Base-by-base conservation (phyloP, 306 rosid genomes). In the Gillenia trifoliata region DNA sequence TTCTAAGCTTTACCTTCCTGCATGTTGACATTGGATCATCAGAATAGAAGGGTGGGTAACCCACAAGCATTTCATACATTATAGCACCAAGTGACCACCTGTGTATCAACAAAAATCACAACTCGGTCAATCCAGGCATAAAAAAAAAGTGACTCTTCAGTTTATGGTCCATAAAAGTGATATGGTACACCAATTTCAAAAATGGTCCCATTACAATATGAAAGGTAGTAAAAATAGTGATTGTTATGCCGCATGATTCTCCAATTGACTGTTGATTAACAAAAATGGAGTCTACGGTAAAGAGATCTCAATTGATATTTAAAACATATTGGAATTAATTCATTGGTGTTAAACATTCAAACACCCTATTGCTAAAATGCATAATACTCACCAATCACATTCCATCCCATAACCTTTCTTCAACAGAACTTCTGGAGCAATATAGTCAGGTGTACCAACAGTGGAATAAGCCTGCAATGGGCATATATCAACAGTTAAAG, bases 61-160 rank as follows among this genome's bases (percentile, higher is more conserved):
- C 99, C 59, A 95, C 97, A 33, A 95, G 81, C 99, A 95, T 95
- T 89, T 95, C 99, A 80, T 83, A 95, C 99, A 92, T 95, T 69
- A 95, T 95, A 77, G 99, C 99, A 76, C 99, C 99, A 75, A 95
- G 98, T 56, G 99, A 95, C 99, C 99, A 95, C 99, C 99, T 92
- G 86, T 54, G 72, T 57, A 81, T 75, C 57, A 15, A 67, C 36
- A 76, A 79, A 63, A 74, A 45, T 74, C 74, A 79, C 54, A 23
- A 60, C 63, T 57, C 38, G 34, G 29, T 77, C 76, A 69, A 28
- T 5, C 36, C 34, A 43, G 30, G 36, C n/a, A 41, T 22, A 3
- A 22, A 43, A 25, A 26, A 17, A 22, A 47, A 17, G 10, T 11
- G n/a, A 26, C 36, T 41, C 38, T 17, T 9, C 15, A 31, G 60